Conservation (phyloP, 2,329 filamentous ascomycete species). For the Aspergillus fijiensis region DNA sequence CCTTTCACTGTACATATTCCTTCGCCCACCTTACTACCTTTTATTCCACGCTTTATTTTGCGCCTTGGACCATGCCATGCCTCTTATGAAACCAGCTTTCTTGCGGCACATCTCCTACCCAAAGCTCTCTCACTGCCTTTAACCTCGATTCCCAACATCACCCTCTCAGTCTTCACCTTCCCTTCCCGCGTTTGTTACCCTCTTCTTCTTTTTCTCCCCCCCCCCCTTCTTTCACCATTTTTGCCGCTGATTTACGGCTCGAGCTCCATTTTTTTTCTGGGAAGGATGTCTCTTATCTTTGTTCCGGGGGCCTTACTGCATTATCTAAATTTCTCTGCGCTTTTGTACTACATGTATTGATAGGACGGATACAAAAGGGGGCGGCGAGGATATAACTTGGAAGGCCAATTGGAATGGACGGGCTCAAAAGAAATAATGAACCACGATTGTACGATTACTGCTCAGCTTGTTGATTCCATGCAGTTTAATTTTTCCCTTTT, state of each 20-base stretch:
- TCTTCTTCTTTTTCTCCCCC: not conserved
- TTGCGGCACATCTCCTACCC: not conserved
- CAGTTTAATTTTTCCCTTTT: not conserved
- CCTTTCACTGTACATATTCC: constrained; percentile 36
- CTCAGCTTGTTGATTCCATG: not conserved
- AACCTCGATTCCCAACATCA: too few relatives aligned
- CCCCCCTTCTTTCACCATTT: not conserved
- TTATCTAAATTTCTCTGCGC: constrained; percentile 5
- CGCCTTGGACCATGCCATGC: not conserved
- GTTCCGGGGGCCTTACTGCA: constrained; percentile 7
- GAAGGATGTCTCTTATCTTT: not conserved
- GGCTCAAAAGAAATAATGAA: constrained; percentile 29
- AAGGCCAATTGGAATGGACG: constrained; percentile 19
- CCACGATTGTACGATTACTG: constrained; percentile 35
- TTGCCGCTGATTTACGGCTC: not conserved
- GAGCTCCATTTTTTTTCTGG: not conserved
- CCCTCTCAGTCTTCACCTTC: not conserved
- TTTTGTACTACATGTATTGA: constrained; percentile 27
- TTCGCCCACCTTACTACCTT: constrained; percentile 19
- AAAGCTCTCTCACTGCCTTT: not conserved
- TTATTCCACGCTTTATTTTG: constrained; percentile 10
- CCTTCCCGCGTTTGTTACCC: not conserved
- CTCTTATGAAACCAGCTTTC: not conserved
- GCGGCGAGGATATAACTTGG: constrained; percentile 10
- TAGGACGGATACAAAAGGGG: constrained; percentile 20